Evolutionary conservation across 176 grass and related monocot genomes (phyloP).

Genomic region (Ampelocalamus luodianensis): DNA sequence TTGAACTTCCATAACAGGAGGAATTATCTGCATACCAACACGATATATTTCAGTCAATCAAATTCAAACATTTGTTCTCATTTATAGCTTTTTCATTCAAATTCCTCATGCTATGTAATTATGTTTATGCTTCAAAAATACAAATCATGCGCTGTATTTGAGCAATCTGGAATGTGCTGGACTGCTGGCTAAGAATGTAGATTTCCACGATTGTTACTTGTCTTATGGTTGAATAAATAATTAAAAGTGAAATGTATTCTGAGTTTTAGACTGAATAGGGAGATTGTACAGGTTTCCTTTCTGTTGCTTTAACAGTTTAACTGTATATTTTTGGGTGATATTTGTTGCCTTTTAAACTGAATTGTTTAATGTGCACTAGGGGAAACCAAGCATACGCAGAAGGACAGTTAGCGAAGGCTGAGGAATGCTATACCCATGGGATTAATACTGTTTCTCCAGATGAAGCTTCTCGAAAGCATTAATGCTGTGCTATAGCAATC

Average conservation of each 20-base stretch:
- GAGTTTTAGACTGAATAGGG: constrained; percentile 2
- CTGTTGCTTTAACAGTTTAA: constrained; percentile 26
- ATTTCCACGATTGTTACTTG: constrained; percentile 6
- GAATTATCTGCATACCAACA: constrained; percentile 10
- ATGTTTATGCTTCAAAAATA: constrained; percentile 34
- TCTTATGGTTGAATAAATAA: constrained; percentile 17
- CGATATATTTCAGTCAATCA: constrained; percentile 22
- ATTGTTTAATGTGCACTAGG: constrained; percentile 56
- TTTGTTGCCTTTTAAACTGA: constrained; percentile 29
- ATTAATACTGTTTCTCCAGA: constrained; percentile 67
- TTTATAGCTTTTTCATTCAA: constrained; percentile 11
- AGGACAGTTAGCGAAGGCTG: constrained; percentile 69
- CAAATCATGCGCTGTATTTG: background rate
- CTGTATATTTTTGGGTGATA: constrained; percentile 37
- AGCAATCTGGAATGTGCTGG: constrained; percentile 6
- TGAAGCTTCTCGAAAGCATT: constrained; percentile 61
- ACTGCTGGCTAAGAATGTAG: constrained; percentile 9
- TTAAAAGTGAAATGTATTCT: constrained; percentile 21
- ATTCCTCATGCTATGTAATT: constrained; percentile 1
- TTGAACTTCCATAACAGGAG: constrained; percentile 15
- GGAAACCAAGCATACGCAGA: constrained; percentile 82
- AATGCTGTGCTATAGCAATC: constrained; percentile 91
- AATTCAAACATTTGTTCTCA: background rate
- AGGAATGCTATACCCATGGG: constrained; percentile 82
- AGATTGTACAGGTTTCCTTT: constrained; percentile 23